Base-by-base conservation (phyloP, 805 yeast genomes). In the Metschnikowia corniflorae region DNA sequence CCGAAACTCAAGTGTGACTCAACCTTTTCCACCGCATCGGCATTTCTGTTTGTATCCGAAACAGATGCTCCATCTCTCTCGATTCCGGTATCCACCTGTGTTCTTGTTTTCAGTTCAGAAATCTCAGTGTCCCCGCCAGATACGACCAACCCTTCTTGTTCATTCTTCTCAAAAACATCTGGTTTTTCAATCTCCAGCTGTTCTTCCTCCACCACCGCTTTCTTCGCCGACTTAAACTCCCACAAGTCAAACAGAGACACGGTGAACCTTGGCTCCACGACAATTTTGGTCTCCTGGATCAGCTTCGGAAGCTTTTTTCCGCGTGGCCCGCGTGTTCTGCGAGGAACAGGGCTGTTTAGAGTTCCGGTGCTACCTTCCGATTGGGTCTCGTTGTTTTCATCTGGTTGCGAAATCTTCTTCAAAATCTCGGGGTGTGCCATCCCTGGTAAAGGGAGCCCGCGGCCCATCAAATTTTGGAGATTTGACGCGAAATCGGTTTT, bases 281-380 rank as follows among this genome's bases (percentile, higher is more conserved):
- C 66, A 7, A 64, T 54, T 18, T 43, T 53, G 0, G 71, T 62
- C 3, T 69, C 67, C 30, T 69, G 65, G 9, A 79, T 74, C n/a
- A 67, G 58, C 38, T 67, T 71, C 0, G 93, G 93, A 35, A 82
- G 59, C 49, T 76, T 78, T 42, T 86, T 74, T 0, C 89, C 89
- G 43, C 77, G 69, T 29, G 94, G 94, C 0, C 91, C 93, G 47
- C 65, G 79, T 1, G 80, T 81, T 50, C 91, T 71, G 20, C 76
- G 37, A 3, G 43, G 29, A 12, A 34, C 24, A 2, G 33, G 10
- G 2, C 21, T 13, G 4, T 41, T 13, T 2, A 26, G 3, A 5
- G 33, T 14, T 14, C 31, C 38, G 2, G 29, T 5, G 7, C 21
- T 16, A 43, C 56, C 6, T 39, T 35, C 14, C 38, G 35, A 35